phyloP scores from a whole-genome alignment of 805 yeast species.

The Grigorovia yakushimaensis region DNA sequence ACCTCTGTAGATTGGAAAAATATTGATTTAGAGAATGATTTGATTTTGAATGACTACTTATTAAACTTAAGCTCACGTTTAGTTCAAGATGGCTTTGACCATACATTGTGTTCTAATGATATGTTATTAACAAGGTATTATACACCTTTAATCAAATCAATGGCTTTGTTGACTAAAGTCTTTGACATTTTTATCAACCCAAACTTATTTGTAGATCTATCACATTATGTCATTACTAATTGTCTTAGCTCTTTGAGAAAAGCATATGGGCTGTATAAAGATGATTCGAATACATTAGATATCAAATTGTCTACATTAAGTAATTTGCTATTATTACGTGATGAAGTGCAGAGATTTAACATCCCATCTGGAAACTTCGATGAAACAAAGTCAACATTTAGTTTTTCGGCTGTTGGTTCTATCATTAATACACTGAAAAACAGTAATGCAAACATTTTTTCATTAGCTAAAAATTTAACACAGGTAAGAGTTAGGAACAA shows the following conservation, averaged over 20 bases:
- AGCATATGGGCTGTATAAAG: conserved; percentile 43
- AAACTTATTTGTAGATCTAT: conserved; percentile 75
- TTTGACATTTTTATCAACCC: conserved; percentile 65
- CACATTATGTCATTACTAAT: conserved; percentile 76
- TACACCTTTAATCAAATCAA: conserved; percentile 61
- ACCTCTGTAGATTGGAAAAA: conserved; percentile 33
- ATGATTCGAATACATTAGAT: conserved; percentile 32
- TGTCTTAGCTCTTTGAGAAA: conserved; percentile 54
- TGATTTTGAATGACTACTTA: conserved; percentile 6
- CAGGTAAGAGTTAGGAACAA: not conserved
- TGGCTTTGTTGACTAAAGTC: conserved; percentile 62
- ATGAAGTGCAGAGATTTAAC: conserved; percentile 66
- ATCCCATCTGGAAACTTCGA: conserved; percentile 56
- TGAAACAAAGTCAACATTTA: conserved; percentile 52
- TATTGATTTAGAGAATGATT: conserved; percentile 15
- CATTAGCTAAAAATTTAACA: conserved; percentile 5
- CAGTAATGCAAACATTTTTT: conserved; percentile 7
- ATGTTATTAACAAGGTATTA: conserved; percentile 34
- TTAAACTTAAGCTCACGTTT: conserved; percentile 1
- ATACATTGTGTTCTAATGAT: not conserved
- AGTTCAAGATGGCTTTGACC: not conserved
- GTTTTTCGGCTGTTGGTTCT: conserved; percentile 65
- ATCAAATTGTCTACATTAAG: conserved; percentile 59
- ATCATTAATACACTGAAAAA: conserved; percentile 36
- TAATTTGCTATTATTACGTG: conserved; percentile 60